Conservation (phyloP, 202 grass and related monocot species). For the Carex sylvatica region DNA sequence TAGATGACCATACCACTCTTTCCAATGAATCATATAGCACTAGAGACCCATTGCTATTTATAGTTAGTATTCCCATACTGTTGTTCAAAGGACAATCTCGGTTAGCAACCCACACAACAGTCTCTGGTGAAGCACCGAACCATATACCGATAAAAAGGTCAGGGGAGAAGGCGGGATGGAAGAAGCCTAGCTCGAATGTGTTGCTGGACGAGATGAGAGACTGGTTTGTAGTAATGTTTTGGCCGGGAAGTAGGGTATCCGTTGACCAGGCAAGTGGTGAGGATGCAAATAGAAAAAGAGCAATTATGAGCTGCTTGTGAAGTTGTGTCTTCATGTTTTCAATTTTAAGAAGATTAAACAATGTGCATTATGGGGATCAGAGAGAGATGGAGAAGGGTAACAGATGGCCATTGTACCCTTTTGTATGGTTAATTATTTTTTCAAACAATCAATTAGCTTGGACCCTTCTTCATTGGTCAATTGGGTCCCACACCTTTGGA, state of each 20-base stretch:
- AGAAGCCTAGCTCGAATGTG: conserved; percentile 46
- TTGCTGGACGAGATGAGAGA: conserved; percentile 34
- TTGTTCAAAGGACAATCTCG: conserved; percentile 27
- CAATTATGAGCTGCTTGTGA: background rate
- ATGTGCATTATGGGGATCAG: too few relatives aligned
- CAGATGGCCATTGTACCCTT: too few relatives aligned
- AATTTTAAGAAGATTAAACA: too few relatives aligned
- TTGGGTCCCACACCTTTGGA: background rate
- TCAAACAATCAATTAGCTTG: background rate
- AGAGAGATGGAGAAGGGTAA: too few relatives aligned
- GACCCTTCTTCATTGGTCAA: background rate
- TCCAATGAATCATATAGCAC: background rate
- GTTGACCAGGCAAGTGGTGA: background rate
- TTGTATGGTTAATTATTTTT: background rate
- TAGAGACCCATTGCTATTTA: background rate
- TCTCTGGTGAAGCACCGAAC: conserved; percentile 35
- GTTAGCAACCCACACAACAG: conserved; percentile 46
- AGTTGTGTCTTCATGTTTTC: too few relatives aligned
- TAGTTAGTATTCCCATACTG: background rate
- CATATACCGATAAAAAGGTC: conserved; percentile 50
- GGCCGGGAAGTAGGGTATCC: conserved; percentile 24
- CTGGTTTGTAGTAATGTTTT: conserved; percentile 23
- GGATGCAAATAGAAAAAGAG: background rate
- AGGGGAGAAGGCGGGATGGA: conserved; percentile 28
- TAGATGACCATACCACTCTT: background rate